Evolutionary conservation across 176 grass and related monocot genomes (phyloP), one percentile per base, ranked within the genome.

Genomic region (Avena insularis): DNA sequence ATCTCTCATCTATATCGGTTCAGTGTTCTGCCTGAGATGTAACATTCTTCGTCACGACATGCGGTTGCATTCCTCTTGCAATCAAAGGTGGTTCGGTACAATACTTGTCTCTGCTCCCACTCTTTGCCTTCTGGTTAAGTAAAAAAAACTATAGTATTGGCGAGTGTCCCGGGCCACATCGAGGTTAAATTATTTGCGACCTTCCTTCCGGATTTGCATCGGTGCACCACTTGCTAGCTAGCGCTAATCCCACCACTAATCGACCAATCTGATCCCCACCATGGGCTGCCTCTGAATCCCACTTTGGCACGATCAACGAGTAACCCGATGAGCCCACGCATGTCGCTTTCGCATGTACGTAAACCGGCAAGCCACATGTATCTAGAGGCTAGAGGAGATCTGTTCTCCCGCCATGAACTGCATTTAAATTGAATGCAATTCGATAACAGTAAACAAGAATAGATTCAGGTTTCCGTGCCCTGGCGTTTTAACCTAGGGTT

Each of bases 171-270:
- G 1, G 35, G 14, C 6, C 7, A 31, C 62, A 31, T 64, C 17
- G 31, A 62, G 43, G 14, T 82, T 83, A 54, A 17, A 55, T 16
- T 55, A 55, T 55, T 17, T 17, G 4, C 53, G 1, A 17, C 1
- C 53, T 12, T 14, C 13, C 1, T 6, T 14, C 4, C 0, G 16
- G 4, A 14, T 55, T 55, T 55, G 53, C 53, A 17, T 55, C 53
- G 4, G 15, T 55, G 55, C 55, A 8, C 67, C 81, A 67, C 89
- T 57, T 58, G 23, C 67, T 0, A 29, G 29, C 29, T 29, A 29
- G 29, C 29, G 29, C 27, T 48, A 71, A 91, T 87, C 89, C 75
- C 75, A 67, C 51, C 58, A 23, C 35, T 79, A 87, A 83, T 63
- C 21, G 6, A 23, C 14, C 53, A 0, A 10, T 80, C 71, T 13